phyloP scores from a whole-genome alignment of 306 rosid genomes.

The Trifolium fragiferum region DNA sequence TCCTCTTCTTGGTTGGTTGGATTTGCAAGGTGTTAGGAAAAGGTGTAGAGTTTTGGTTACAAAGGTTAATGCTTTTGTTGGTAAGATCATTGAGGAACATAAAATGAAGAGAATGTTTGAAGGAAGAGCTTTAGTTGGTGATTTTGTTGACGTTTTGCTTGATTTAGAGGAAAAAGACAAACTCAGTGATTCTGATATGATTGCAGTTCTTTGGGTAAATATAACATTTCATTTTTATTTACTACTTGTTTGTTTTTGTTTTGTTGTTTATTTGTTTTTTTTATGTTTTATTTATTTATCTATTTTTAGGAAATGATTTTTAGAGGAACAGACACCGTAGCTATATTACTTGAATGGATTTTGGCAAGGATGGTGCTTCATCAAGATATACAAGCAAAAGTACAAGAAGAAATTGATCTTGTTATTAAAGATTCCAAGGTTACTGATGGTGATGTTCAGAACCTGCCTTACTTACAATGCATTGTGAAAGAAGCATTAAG shows the following conservation, averaged over 20 bases:
- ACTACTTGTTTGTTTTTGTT: no score
- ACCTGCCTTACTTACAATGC: slow-evolving; percentile 63
- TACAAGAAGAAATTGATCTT: slow-evolving; percentile 54
- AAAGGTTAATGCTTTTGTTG: slow-evolving; percentile 70
- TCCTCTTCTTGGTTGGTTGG: slow-evolving; percentile 67
- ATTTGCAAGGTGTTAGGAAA: slow-evolving; percentile 71
- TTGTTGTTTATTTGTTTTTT: not conserved
- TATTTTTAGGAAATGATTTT: slow-evolving; percentile 79
- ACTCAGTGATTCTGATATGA: slow-evolving; percentile 71
- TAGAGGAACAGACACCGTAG: slow-evolving; percentile 90
- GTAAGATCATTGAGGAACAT: slow-evolving; percentile 65
- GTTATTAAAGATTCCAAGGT: slow-evolving; percentile 37
- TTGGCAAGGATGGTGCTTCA: slow-evolving; percentile 89
- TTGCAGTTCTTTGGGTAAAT: slow-evolving; percentile 83
- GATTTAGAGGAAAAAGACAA: slow-evolving; percentile 63
- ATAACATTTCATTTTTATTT: not conserved
- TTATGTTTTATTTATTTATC: not conserved
- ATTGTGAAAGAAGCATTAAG: slow-evolving; percentile 74
- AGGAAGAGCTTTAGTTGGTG: slow-evolving; percentile 34
- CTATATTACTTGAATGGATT: slow-evolving; percentile 82
- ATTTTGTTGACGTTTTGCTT: slow-evolving; percentile 85
- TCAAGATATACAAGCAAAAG: slow-evolving; percentile 72
- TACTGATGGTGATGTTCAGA: slow-evolving; percentile 59
- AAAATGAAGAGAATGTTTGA: slow-evolving; percentile 39
- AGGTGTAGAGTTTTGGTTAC: slow-evolving; percentile 60